phyloP scores from a whole-genome alignment of 192 early-diverging fungal species.

The Coemansia sp. region DNA sequence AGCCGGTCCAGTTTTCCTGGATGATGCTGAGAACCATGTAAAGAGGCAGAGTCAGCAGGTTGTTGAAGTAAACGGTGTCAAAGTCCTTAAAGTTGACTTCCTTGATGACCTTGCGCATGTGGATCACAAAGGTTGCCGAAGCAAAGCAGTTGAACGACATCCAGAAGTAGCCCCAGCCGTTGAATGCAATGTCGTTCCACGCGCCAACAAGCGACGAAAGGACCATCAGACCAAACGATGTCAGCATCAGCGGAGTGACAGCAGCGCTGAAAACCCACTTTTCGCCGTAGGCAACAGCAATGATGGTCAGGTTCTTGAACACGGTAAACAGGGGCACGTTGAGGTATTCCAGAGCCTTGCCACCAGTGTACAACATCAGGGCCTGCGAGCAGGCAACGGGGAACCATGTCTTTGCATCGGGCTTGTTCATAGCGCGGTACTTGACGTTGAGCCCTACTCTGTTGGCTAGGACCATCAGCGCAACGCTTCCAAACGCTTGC shows the following conservation, averaged over 20 bases:
- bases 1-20: constrained; percentile 68
- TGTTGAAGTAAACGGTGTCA: constrained; percentile 99
- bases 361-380: constrained; percentile 96
- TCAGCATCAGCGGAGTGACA: constrained; percentile 79
- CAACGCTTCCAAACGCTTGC: constrained; percentile 67
- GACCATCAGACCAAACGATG: constrained; percentile 84
- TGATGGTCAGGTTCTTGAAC: constrained; percentile 99
- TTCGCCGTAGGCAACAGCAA: constrained; percentile 93
- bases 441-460: constrained; percentile 58
- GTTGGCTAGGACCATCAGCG: constrained; percentile 59
- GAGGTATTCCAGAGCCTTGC: constrained; percentile 89
- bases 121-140: constrained; percentile 82
- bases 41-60: constrained; percentile 82
- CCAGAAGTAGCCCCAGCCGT: constrained; percentile 75
- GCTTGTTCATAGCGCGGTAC: constrained; percentile 64
- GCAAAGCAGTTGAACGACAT: constrained; percentile 91
- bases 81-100: constrained; percentile 93
- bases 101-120: constrained; percentile 89
- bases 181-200: constrained; percentile 68
- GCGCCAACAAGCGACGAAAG: constrained; percentile 85
- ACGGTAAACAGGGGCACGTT: constrained; percentile 94
- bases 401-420: constrained; percentile 77
- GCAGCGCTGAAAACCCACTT: constrained; percentile 76
- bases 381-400: constrained; percentile 82
- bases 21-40: constrained; percentile 66